phyloP scores from a whole-genome alignment of 1,139 yeast genomes.

The Debaryomyces nepalensis region DNA sequence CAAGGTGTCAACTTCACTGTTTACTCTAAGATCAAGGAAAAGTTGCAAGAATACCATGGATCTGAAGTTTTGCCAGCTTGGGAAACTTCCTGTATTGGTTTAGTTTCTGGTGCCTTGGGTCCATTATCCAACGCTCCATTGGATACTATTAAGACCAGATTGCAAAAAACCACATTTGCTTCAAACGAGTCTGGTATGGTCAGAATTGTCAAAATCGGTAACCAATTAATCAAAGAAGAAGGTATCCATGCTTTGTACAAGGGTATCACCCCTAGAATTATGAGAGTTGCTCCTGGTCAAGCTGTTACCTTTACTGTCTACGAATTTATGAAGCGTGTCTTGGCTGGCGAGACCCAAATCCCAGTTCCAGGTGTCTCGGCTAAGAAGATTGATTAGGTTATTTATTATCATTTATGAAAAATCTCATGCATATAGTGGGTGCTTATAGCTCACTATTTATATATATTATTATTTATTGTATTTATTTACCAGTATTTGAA shows the following conservation, averaged over 20 bases:
- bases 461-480: constrained; percentile 9
- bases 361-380: constrained; percentile 25
- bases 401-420: constrained; percentile 5
- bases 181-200: constrained; percentile 73
- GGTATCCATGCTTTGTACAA: constrained; percentile 88
- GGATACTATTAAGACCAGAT: constrained; percentile 95
- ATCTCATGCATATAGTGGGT: constrained; percentile 7
- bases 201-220: constrained; percentile 81
- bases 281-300: constrained; percentile 99
- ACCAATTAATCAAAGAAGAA: constrained; percentile 83
- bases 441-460: constrained; percentile 5
- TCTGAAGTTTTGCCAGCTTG: constrained; percentile 78
- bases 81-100: constrained; percentile 92
- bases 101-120: constrained; percentile 94
- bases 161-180: constrained; percentile 85
- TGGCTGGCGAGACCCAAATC: constrained; percentile 48
- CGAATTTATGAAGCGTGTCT: constrained; percentile 77
- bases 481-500: constrained; percentile 11
- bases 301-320: constrained; percentile 98
- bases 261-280: constrained; percentile 98
- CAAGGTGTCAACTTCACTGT: constrained; percentile 99
- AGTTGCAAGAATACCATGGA: constrained; percentile 68
- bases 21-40: constrained; percentile 81
- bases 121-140: constrained; percentile 97
- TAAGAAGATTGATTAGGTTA: constrained; percentile 29